These are phyloP conservation scores for Globisporangium nagaii DNA, from an alignment of 352 stramenopile genomes.

Conservation along the genomic window DNA sequence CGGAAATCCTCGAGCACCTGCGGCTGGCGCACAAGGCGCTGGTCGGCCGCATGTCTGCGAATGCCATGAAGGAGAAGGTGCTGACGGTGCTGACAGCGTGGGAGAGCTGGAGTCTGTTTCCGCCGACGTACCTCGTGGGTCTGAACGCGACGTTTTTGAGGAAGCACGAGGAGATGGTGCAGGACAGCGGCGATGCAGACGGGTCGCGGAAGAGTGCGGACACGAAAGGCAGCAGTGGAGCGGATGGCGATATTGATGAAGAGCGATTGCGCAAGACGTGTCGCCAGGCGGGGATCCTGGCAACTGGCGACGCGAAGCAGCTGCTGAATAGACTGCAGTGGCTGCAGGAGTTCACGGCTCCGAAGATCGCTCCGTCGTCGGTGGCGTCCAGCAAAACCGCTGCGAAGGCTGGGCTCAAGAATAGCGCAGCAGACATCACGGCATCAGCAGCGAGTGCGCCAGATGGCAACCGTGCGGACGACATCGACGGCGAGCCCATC, in stretches of 20 bases:
- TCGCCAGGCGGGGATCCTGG: conserved; percentile 53
- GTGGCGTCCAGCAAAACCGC: conserved; percentile 1
- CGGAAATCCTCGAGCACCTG: conserved; percentile 63
- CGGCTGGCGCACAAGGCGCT: conserved; percentile 48
- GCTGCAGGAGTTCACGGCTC: conserved; percentile 67
- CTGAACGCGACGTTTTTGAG: conserved; percentile 76
- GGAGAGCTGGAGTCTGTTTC: conserved; percentile 79
- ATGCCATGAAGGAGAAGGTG: conserved; percentile 80
- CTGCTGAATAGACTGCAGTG: conserved; percentile 50
- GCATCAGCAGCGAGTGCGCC: neutral
- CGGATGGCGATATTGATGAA: conserved; percentile 26
- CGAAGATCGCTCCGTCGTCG: conserved; percentile 10
- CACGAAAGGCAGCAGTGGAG: neutral
- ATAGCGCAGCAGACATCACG: neutral
- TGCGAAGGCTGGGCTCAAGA: neutral
- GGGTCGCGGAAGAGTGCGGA: conserved; percentile 30
- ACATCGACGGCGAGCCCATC: conserved; percentile 32
- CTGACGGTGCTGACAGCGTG: conserved; percentile 66
- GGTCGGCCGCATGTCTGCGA: conserved; percentile 67
- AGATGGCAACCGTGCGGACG: conserved; percentile 15
- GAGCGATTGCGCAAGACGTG: conserved; percentile 66
- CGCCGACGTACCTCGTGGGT: conserved; percentile 64
- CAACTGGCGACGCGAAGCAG: conserved; percentile 32
- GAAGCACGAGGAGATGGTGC: conserved; percentile 71
- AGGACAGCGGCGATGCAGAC: too few species aligned